Percentiles rank a stretch among this genome's conserved stretches.
Evolutionary conservation across 768 basidiomycete species (phyloP).

Genomic region (Boletus rubropictus): DNA sequence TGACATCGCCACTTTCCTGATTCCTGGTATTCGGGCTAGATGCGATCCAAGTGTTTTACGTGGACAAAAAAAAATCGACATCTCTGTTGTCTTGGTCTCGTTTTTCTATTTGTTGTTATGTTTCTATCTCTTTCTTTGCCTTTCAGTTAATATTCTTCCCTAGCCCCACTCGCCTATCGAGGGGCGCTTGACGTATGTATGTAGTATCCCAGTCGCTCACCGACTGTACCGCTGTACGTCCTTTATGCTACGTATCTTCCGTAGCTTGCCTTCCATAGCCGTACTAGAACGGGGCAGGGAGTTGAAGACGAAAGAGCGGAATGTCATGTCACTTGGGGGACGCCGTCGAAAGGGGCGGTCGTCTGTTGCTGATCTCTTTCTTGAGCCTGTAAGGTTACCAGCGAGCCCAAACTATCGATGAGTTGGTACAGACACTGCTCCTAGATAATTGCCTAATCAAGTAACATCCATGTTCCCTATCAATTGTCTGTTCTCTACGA

Average conservation of each 20-base stretch:
- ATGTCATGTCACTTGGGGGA: slow-evolving; percentile 8
- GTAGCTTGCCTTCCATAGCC: slow-evolving; percentile 4
- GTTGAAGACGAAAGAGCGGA: slow-evolving; percentile 6
- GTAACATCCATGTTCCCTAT: too few relatives aligned
- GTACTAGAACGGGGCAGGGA: slow-evolving; percentile 13
- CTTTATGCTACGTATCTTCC: slow-evolving; percentile 9
- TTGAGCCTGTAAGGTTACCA: not conserved
- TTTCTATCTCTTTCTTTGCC: slow-evolving; percentile 6
- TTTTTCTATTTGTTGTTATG: slow-evolving; percentile 16
- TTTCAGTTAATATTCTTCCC: slow-evolving; percentile 7
- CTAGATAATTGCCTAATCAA: too few relatives aligned
- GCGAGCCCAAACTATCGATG: too few relatives aligned
- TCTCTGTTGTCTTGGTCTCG: slow-evolving; percentile 11
- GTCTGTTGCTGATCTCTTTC: not conserved
- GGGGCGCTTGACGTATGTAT: slow-evolving; percentile 16
- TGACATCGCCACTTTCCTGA: not conserved
- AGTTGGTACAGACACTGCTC: not conserved
- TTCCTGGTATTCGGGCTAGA: slow-evolving; percentile 8
- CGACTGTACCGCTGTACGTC: slow-evolving; percentile 7
- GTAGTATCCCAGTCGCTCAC: slow-evolving; percentile 17
- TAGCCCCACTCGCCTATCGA: slow-evolving; percentile 6
- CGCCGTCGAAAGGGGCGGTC: slow-evolving; percentile 8
- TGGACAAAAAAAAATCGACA: slow-evolving; percentile 20
- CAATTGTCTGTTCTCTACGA: too few relatives aligned
- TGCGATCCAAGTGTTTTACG: not conserved